phyloP scores from a whole-genome alignment of 345 rosid species.

The Conringia planisiliqua region DNA sequence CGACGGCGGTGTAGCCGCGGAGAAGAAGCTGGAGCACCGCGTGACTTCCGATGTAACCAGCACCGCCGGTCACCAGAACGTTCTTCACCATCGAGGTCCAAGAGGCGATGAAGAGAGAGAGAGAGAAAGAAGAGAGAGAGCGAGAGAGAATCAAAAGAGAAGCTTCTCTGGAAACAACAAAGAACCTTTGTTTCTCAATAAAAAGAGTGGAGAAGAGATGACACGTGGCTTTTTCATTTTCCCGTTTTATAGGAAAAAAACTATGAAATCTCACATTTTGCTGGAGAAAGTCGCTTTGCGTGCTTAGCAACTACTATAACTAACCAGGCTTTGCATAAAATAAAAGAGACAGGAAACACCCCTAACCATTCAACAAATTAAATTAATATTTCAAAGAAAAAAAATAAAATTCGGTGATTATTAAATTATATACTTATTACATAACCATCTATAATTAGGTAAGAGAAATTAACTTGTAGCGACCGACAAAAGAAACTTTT shows the following conservation, averaged over 20 bases:
- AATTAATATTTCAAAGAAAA: neutral
- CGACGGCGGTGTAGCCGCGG: constrained; percentile 63
- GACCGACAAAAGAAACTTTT: constrained; percentile 22
- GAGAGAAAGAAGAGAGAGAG: neutral
- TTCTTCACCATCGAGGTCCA: constrained; percentile 38
- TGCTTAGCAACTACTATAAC: constrained; percentile 10
- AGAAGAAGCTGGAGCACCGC: constrained; percentile 86
- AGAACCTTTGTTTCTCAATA: constrained; percentile 3
- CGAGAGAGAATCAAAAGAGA: constrained; percentile 19
- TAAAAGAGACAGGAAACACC: neutral
- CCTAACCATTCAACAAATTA: neutral
- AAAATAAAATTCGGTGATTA: constrained; percentile 13
- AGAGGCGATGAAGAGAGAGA: constrained; percentile 20
- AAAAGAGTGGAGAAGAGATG: constrained; percentile 9
- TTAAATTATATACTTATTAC: constrained; percentile 6
- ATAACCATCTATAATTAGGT: constrained; percentile 10
- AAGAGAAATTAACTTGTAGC: constrained; percentile 6
- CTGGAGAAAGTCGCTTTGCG: constrained; percentile 14
- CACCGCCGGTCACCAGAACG: constrained; percentile 91
- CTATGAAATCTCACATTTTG: constrained; percentile 5
- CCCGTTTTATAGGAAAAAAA: neutral
- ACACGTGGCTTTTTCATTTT: constrained; percentile 24
- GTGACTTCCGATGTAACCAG: constrained; percentile 98
- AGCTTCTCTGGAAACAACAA: constrained; percentile 26
- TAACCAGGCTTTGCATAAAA: neutral